phyloP scores from a whole-genome alignment of 371 early-diverging fungal species.

The Apophysomyces trapeziformis region DNA sequence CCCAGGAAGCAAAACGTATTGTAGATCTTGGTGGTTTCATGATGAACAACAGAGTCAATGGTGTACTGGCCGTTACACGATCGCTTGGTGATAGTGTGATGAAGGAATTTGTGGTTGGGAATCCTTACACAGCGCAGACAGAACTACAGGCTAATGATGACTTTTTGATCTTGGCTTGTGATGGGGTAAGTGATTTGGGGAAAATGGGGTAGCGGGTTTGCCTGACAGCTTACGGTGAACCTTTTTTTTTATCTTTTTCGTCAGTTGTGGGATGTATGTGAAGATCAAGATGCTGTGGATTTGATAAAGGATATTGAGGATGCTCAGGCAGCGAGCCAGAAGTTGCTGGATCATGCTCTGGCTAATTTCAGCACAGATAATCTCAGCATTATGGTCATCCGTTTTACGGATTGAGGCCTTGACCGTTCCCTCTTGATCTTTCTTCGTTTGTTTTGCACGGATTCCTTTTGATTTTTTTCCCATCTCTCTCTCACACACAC shows the following conservation, averaged over 20 bases:
- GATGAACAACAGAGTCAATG: slow-evolving; percentile 98
- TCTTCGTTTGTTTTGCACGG: neutral
- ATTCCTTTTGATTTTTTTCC: neutral
- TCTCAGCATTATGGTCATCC: slow-evolving; percentile 83
- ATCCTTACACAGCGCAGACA: slow-evolving; percentile 93
- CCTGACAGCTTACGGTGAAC: too few relatives aligned
- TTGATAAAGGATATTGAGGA: slow-evolving; percentile 75
- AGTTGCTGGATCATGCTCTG: slow-evolving; percentile 87
- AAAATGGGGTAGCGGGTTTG: slow-evolving; percentile 1
- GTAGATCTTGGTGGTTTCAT: slow-evolving; percentile 94
- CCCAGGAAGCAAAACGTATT: slow-evolving; percentile 86
- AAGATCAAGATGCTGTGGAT: slow-evolving; percentile 95
- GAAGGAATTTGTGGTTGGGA: slow-evolving; percentile 95
- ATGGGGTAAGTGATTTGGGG: slow-evolving; percentile 76
- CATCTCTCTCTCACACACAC: neutral
- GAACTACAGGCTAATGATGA: slow-evolving; percentile 73
- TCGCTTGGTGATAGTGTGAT: slow-evolving; percentile 95
- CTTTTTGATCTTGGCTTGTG: slow-evolving; percentile 94
- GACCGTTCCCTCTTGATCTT: neutral
- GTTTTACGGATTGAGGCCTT: slow-evolving; percentile 16
- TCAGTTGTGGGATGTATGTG: slow-evolving; percentile 97
- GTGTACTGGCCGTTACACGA: slow-evolving; percentile 96
- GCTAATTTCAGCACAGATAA: slow-evolving; percentile 94
- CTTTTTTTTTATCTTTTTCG: too few relatives aligned
- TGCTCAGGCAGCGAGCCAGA: slow-evolving; percentile 82